These are phyloP conservation scores for Ceratocystis harringtonii DNA, from an alignment of 2,329 filamentous ascomycete genomes.

Conservation along the genomic window DNA sequence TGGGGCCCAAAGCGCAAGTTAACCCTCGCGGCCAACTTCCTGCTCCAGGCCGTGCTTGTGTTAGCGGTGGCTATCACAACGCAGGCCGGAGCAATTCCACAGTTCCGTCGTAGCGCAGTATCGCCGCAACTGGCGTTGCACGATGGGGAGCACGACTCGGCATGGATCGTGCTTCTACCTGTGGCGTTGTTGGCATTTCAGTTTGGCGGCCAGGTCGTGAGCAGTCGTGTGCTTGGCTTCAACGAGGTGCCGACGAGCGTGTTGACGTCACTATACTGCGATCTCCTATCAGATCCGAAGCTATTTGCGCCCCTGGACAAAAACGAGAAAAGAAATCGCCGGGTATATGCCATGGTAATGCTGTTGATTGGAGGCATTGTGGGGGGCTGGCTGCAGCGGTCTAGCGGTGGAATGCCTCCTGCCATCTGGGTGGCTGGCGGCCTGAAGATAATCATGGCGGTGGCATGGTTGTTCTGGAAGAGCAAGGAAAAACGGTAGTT, in stretches of 20 bases:
- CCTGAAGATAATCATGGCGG: constrained; percentile 30
- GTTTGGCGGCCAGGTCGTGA: constrained; percentile 38
- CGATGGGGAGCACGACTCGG: constrained; percentile 19
- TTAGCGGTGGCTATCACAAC: constrained; percentile 38
- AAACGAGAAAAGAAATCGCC: constrained; percentile 37
- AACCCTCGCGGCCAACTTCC: constrained; percentile 34
- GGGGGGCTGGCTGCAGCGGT: constrained; percentile 35
- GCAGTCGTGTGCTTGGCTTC: constrained; percentile 34
- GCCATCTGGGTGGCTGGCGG: constrained; percentile 33
- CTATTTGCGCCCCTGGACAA: constrained; percentile 28
- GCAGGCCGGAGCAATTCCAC: constrained; percentile 31
- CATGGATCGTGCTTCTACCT: constrained; percentile 29
- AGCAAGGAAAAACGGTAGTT: constrained; percentile 17
- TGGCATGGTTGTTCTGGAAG: constrained; percentile 26
- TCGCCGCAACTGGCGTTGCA: constrained; percentile 9
- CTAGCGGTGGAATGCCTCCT: constrained; percentile 27
- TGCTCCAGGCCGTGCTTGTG: constrained; percentile 37
- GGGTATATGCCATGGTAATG: constrained; percentile 31
- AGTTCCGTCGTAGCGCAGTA: constrained; percentile 19
- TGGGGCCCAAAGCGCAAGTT: constrained; percentile 27
- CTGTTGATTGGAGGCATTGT: constrained; percentile 33
- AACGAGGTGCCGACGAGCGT: constrained; percentile 41
- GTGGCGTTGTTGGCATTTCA: constrained; percentile 38
- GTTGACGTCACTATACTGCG: constrained; percentile 39
- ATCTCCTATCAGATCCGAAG: constrained; percentile 36